Evolutionary conservation across 2,329 filamentous ascomycete species (phyloP), one percentile per base, ranked within the genome.

Genomic region (Rugonectria rugulosa): DNA sequence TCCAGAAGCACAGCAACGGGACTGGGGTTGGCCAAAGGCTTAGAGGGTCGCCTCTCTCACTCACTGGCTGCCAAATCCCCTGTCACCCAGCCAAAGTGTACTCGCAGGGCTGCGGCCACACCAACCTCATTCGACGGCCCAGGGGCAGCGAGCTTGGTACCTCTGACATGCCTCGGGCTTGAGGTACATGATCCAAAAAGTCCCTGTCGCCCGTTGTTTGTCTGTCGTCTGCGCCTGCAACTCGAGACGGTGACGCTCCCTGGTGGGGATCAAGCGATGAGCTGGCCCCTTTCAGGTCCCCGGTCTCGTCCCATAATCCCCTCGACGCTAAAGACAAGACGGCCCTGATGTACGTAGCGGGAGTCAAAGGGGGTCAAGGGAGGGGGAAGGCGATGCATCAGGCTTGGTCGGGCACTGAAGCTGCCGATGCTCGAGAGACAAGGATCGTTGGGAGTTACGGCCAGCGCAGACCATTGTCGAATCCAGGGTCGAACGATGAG

Each of bases 371-470:
- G 34, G 38, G 56, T 41, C 50, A 55, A 61, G 47, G 63, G 55
- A 61, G 64, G 63, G 59, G 64, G 63, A n/a, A n/a, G 60, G 62
- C 61, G 65, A 68, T 68, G 65, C 65, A 65, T 68, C 65, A 64
- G 65, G 63, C 65, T 41, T 55, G 53, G 61, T 67, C 63, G 64
- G 64, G 64, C 64, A 66, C 56, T 59, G 64, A 67, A 53, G 46
- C 44, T 50, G 27, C 29, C 38, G 47, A 46, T 41, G 34, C 36
- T 50, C 44, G n/a, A 44, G 14, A 50, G 50, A 48, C 49, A 32
- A 57, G 49, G 54, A 29, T 53, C 37, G 26, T 48, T 46, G 32
- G 31, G 38, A 20, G 44, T 55, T 32, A 49, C 40, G 37, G 46
- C 53, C 53, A 50, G 34, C 45, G 49, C 53, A 50, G 31, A 43